Percentiles rank a stretch among this genome's conserved stretches.
Conservation (phyloP, 1,139 yeast species). For the Saccharomyces hybrid region DNA sequence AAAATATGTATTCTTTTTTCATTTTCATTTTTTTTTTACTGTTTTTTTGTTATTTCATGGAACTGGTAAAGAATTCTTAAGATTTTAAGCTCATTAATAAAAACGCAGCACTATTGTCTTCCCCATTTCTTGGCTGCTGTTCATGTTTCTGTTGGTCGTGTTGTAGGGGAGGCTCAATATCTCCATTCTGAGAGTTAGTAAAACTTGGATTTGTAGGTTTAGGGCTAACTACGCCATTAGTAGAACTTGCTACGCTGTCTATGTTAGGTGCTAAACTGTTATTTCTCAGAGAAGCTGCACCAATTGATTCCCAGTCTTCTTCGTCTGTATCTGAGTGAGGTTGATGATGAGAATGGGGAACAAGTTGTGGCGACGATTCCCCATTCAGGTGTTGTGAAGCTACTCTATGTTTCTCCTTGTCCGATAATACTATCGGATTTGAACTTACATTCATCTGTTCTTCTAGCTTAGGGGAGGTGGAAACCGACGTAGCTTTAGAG, state of each 20-base stretch:
- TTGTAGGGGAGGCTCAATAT: constrained; percentile 7
- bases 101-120: constrained; percentile 25
- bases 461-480: constrained; percentile 1
- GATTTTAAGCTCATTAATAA: constrained; percentile 27
- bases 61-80: constrained; percentile 1
- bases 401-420: not conserved
- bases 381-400: not conserved
- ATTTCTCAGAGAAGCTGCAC: constrained; percentile 55
- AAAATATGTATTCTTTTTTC: not conserved
- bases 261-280: constrained; percentile 17
- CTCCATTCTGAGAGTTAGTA: constrained; percentile 16
- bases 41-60: not conserved
- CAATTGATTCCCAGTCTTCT: constrained; percentile 90
- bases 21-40: not conserved
- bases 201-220: constrained; percentile 9
- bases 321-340: constrained; percentile 64
- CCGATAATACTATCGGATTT: not conserved
- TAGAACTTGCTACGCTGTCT: constrained; percentile 3
- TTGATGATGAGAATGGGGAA: constrained; percentile 1
- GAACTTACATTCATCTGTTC: not conserved
- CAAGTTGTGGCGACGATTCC: not conserved
- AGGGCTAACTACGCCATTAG: constrained; percentile 2
- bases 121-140: constrained; percentile 11
- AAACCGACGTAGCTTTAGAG: not conserved
- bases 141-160: constrained; percentile 6